Evolutionary conservation across 108 stramenopile genomes (phyloP).

Genomic region (Fragilariopsis cylindrus): DNA sequence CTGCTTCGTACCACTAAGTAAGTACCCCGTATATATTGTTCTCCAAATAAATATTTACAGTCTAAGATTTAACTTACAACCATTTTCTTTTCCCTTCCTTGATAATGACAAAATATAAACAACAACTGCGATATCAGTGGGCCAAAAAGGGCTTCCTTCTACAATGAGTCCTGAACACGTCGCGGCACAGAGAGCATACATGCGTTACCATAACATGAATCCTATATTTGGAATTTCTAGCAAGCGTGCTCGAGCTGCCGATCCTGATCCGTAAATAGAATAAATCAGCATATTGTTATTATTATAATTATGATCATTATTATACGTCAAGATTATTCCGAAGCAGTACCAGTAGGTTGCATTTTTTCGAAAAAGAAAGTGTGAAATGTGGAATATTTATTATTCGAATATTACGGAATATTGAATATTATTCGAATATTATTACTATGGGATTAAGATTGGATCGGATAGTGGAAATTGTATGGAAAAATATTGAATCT

Average conservation of each 20-base stretch:
- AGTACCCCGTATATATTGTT: slow-evolving; percentile 33
- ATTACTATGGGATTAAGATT: no score
- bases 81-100: background rate
- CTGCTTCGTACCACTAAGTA: slow-evolving; percentile 74
- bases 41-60: background rate
- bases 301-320: no score
- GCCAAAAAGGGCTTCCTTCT: slow-evolving; percentile 62
- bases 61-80: background rate
- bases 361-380: background rate
- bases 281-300: no score
- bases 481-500: no score
- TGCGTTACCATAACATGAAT: slow-evolving; percentile 95
- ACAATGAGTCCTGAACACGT: slow-evolving; percentile 82
- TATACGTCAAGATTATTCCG: no score
- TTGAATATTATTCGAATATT: no score
- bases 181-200: slow-evolving; percentile 86
- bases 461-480: no score
- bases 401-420: background rate
- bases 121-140: slow-evolving; percentile 24
- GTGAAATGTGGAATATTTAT: slow-evolving; percentile 5
- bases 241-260: slow-evolving; percentile 52
- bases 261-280: slow-evolving; percentile 43
- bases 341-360: background rate
- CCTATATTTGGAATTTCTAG: slow-evolving; percentile 85
- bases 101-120: background rate